Base-by-base conservation (phyloP, 306 rosid species). In the Vicia sativa region DNA sequence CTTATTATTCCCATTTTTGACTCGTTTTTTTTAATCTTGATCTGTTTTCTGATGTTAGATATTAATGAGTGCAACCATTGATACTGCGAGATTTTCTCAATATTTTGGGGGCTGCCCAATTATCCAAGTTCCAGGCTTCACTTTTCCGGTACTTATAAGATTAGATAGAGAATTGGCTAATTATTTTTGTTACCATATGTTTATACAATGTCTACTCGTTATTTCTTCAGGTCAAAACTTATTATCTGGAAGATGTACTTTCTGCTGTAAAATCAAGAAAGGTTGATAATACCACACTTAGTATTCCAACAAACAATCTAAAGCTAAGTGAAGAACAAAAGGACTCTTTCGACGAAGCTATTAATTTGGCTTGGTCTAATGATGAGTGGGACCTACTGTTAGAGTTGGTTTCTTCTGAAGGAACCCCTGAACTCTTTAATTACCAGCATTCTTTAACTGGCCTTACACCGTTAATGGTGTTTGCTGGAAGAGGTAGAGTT, bases 101-200 rank as follows among this genome's bases (percentile, higher is more conserved):
- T 93, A 93, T 77, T 93, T 93, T 82, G 99, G 97, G 67, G 86
- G 87, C 77, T 93, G 99, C 82, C 99, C 97, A 39, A 35, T 93
- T 50, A 85, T 93, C 73, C 46, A 34, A 43, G 96, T 93, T 72
- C 99, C 99, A 3, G 99, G 99, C 52, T 90, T 93, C 80, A 93
- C 99, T 65, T 73, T 86, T 87, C 96, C 92, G 72, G 99, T 93
- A 90, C 68, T 9, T 64, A 71, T 72, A 48, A 56, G 57, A 43
- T 64, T 50, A 37, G 42, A 66, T 52, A 65, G 39, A 79, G 42
- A 38, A 52, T 75, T 68, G 76, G 29, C 29, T 44, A 23, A 44
- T 68, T 61, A 39, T 69, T 62, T 71, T 68, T 31, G 67, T 62
- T 42, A 29, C 57, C n/a, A 53, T 53, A 29, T 61, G 16, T 48